Percentiles rank a stretch among this genome's conserved stretches.
phyloP scores from a whole-genome alignment of 2,329 filamentous ascomycete genomes.

The Colletotrichum tofieldiae region DNA sequence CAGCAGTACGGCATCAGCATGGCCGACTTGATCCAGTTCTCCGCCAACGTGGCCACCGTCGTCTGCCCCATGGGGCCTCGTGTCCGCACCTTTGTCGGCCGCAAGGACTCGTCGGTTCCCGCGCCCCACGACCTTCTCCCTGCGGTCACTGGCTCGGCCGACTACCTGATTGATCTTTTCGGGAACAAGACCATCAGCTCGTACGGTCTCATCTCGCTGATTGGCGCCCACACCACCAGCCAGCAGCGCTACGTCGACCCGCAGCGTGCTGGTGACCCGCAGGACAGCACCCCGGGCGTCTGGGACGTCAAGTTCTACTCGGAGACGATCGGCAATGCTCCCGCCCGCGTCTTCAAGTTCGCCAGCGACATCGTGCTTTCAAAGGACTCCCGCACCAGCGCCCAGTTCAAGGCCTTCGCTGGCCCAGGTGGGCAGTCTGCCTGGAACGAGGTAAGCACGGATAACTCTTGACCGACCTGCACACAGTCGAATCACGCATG shows the following conservation, averaged over 20 bases:
- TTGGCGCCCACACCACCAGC: conserved; percentile 69
- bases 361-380: conserved; percentile 59
- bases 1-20: conserved; percentile 57
- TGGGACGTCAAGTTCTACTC: conserved; percentile 69
- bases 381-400: conserved; percentile 53
- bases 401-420: conserved; percentile 57
- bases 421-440: conserved; percentile 50
- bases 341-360: conserved; percentile 59
- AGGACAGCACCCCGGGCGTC: conserved; percentile 66
- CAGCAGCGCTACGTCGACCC: conserved; percentile 63
- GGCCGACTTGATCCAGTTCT: conserved; percentile 70
- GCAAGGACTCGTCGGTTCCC: conserved; percentile 59
- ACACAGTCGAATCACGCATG: not conserved
- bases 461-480: not conserved
- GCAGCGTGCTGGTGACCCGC: conserved; percentile 58
- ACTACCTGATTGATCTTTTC: conserved; percentile 64
- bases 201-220: conserved; percentile 65
- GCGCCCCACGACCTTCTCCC: conserved; percentile 62
- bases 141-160: conserved; percentile 56
- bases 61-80: conserved; percentile 62
- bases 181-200: conserved; percentile 67
- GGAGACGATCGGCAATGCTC: conserved; percentile 53
- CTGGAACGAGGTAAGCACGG: conserved; percentile 58
- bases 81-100: conserved; percentile 66
- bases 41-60: conserved; percentile 64